Evolutionary conservation across 2,329 filamentous ascomycete genomes (phyloP).

Genomic region (Dothiorella sarmentorum): DNA sequence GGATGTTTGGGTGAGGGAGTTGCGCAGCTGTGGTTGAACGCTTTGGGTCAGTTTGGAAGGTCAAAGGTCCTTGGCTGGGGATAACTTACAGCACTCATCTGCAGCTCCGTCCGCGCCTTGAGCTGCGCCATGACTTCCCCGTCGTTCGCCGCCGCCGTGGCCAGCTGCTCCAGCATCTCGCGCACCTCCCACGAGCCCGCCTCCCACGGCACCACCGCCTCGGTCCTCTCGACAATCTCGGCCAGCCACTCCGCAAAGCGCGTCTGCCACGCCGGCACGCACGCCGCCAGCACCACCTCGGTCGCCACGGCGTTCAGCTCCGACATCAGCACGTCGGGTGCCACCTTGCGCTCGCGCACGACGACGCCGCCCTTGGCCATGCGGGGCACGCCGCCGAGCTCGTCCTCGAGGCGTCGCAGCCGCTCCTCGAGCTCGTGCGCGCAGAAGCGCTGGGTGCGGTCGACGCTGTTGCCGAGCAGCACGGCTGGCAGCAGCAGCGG

Average conservation of each 20-base stretch:
- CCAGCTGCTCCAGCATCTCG: slow-evolving; percentile 1
- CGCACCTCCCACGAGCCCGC: not conserved
- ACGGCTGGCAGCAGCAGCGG: slow-evolving; percentile 1
- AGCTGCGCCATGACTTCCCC: not conserved
- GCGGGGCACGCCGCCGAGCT: not conserved
- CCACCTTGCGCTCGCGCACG: not conserved
- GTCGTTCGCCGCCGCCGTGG: not conserved
- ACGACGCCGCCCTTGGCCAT: not conserved
- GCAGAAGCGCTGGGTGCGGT: slow-evolving; percentile 1
- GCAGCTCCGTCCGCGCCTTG: not conserved
- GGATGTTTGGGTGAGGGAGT: not conserved
- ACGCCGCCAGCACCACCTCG: not conserved
- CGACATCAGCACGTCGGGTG: not conserved
- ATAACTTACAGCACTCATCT: not conserved
- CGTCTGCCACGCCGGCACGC: not conserved
- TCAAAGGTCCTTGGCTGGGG: not conserved
- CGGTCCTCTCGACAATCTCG: not conserved
- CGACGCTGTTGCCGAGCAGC: not conserved
- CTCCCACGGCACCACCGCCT: not conserved
- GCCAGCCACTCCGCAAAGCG: not conserved
- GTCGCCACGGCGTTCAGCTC: not conserved
- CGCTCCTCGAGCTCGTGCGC: not conserved
- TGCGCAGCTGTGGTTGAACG: not conserved
- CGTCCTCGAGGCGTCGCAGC: not conserved
- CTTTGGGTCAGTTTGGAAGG: not conserved